Evolutionary conservation across 495 filamentous ascomycete genomes (phyloP), one percentile per base, ranked within the genome.

Genomic region (Penicillium daleae): DNA sequence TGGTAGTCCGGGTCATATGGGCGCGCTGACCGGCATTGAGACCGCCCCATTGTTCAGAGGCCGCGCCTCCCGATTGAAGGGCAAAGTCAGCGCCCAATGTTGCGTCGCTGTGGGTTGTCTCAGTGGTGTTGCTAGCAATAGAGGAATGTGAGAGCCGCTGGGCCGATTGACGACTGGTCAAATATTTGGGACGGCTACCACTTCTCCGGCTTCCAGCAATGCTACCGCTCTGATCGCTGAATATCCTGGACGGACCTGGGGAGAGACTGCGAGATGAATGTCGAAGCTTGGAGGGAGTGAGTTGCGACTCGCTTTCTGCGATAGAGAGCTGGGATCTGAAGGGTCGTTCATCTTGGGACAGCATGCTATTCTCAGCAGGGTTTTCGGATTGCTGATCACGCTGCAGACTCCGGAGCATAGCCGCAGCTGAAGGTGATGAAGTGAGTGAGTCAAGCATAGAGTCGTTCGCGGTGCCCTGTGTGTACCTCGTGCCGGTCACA

Each of bases 1-100:
- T 97, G 35, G 93, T 89, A 12, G 93, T 87, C 52, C 95, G 82
- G 21, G 90, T 89, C 51, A 96, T 78, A 19, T 83, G 74, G 56
- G 83, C 83, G 56, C 81, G 85, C 31, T 64, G 63, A 51, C 73
- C 65, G 33, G 66, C 60, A 12, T 76, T 73, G 40, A 78, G 71
- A 65, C 71, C 78, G 44, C 81, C 80, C 35, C 80, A 80, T 52
- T 82, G 79, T n/a, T 80, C 85, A 12, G 92, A 88, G 6, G 82
- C 81, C 13, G 92, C 90, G 12, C 92, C 92, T 33, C 91, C 92
- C 4, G 91, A 89, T 70, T 93, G 92, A 40, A 94, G 83, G 21
- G 92, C 91, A 77, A 89, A 96, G 71, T 97, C 92, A 19, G 88
- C 89, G n/a, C 90, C 90, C 37, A 91, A 63, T 4, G 89, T 91